Evolutionary conservation across 2,329 filamentous ascomycete genomes (phyloP).

Genomic region (Aspergillus hortae): DNA sequence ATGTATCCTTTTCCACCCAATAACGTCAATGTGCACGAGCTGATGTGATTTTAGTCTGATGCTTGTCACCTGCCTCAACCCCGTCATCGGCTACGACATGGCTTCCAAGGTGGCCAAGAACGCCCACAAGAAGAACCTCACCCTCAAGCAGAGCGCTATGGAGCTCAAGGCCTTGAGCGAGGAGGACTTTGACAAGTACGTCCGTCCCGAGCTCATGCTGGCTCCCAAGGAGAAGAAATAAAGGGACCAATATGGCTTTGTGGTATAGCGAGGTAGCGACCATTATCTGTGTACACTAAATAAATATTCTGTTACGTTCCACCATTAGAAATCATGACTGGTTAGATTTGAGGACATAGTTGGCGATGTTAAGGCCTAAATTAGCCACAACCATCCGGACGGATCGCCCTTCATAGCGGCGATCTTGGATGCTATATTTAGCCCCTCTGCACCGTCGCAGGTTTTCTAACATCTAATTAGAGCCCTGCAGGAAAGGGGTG

Average conservation of each 20-base stretch:
- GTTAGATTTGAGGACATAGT: no score
- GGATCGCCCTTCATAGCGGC: background rate
- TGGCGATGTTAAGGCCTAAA: no score
- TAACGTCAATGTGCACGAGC: slow-evolving; percentile 9
- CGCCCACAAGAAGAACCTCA: slow-evolving; percentile 95
- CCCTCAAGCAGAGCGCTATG: slow-evolving; percentile 89
- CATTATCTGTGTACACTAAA: slow-evolving; percentile 5
- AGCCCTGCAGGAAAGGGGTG: no score
- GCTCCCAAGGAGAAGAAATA: slow-evolving; percentile 69
- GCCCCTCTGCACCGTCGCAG: background rate
- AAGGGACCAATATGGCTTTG: slow-evolving; percentile 9
- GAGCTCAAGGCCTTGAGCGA: slow-evolving; percentile 85
- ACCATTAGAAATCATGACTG: background rate
- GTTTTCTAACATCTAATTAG: background rate
- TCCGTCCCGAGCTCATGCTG: slow-evolving; percentile 93
- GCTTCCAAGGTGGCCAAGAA: slow-evolving; percentile 97
- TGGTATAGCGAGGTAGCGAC: slow-evolving; percentile 13
- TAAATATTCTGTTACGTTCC: slow-evolving; percentile 1
- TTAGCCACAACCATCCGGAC: background rate
- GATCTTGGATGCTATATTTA: background rate
- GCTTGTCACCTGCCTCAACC: slow-evolving; percentile 97
- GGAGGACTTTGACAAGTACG: slow-evolving; percentile 85
- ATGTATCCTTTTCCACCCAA: slow-evolving; percentile 35
- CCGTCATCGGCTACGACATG: slow-evolving; percentile 96
- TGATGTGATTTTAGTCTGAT: slow-evolving; percentile 65